A percentile compares a stretch with the other conserved stretches of the same genome.
phyloP scores from a whole-genome alignment of 2,329 filamentous ascomycete species.

The Graphiopsis chlorocephala region DNA sequence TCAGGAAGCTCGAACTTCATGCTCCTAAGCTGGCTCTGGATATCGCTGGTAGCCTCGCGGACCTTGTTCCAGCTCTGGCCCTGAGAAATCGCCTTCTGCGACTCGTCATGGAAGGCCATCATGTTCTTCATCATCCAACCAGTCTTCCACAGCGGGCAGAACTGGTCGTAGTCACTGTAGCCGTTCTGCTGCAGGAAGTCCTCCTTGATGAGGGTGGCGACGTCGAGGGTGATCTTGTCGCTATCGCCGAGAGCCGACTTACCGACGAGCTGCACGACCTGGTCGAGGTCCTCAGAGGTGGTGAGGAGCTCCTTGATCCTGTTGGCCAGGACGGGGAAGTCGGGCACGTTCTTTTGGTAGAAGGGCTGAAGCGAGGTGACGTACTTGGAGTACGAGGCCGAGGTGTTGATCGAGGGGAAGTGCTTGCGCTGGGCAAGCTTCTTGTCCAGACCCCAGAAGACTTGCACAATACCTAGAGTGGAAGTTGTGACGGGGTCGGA shows the following conservation, averaged over 20 bases:
- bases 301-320: constrained; percentile 91
- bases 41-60: constrained; percentile 80
- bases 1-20: constrained; percentile 96
- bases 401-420: constrained; percentile 97
- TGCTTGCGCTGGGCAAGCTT: constrained; percentile 98
- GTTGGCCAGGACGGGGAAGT: constrained; percentile 89
- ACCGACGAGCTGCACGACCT: constrained; percentile 96
- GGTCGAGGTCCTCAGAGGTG: constrained; percentile 94
- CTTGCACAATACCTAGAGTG: constrained; percentile 95
- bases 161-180: constrained; percentile 98
- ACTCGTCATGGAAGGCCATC: constrained; percentile 96
- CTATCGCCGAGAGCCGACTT: constrained; percentile 94
- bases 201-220: constrained; percentile 90
- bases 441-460: constrained; percentile 99
- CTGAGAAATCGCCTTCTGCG: constrained; percentile 89
- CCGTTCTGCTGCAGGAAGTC: constrained; percentile 99
- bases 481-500: constrained; percentile 94
- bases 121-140: constrained; percentile 99
- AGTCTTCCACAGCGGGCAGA: constrained; percentile 99
- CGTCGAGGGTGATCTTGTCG: constrained; percentile 97
- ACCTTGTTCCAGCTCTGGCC: constrained; percentile 92
- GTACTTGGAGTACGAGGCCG: constrained; percentile 95
- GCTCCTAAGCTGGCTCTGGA: constrained; percentile 78
- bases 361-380: constrained; percentile 82
- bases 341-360: constrained; percentile 90